Evolutionary conservation across 2,329 filamentous ascomycete species (phyloP), one percentile per base, ranked within the genome.

Genomic region (Blastomyces percursus): DNA sequence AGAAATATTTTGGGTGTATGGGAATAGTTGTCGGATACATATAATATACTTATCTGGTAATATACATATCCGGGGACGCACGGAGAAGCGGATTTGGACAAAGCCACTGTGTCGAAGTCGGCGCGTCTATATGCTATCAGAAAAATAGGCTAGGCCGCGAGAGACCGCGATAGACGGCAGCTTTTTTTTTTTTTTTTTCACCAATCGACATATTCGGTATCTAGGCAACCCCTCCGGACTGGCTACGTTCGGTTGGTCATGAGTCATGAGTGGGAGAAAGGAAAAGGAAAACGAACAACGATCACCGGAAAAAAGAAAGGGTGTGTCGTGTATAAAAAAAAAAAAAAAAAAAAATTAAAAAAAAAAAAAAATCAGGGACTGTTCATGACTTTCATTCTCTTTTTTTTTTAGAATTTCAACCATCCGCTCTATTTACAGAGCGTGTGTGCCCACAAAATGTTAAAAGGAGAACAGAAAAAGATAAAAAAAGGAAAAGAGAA

Each of bases 371-470:
- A 1, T 62, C 50, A 62, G 44, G 61, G 61, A 62, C 42, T 60
- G 62, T 59, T 65, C 64, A 64, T 64, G 64, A 65, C 58, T 65
- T 65, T 63, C 64, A 64, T 64, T 64, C 24, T 56, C 58, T 60
- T 48, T 30, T 30, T 30, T 30, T 30, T 59, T 63, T 63, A 64
- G 42, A 63, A 64, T 56, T 35, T 38, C 59, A 62, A 61, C 62
- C 60, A 62, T 63, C 58, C 60, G 60, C 61, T 52, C 62, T 63
- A 65, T 56, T 61, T 62, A 64, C 64, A 62, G 61, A 64, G 62
- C 61, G 56, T 62, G 60, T 11, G 21, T 52, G 59, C 62, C 61
- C 59, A 64, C 62, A 62, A 62, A 61, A 64, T 64, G 64, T 60
- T 57, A 61, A 59, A 46, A 46, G 52, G 58, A 60, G 60, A 52